Percentiles rank a stretch among this genome's conserved stretches.
Evolutionary conservation across 208 protist genomes (phyloP).

Genomic region (Phytomonas francai): DNA sequence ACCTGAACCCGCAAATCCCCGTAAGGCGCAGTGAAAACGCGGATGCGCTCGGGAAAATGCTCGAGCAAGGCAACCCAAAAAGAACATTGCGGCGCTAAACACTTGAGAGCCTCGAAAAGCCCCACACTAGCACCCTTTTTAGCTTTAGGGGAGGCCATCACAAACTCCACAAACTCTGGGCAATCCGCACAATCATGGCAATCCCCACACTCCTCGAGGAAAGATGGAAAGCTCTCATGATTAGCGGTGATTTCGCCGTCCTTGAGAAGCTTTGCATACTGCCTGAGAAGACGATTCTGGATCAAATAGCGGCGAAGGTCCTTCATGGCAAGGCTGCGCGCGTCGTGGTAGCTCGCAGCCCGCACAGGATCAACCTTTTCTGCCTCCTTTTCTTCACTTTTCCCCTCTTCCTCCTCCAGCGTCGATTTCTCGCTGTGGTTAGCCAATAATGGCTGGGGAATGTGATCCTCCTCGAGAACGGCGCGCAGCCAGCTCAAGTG

Average conservation of each 20-base stretch:
- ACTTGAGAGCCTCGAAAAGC: slow-evolving; percentile 19
- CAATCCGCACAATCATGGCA: slow-evolving; percentile 34
- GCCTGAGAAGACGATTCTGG: slow-evolving; percentile 47
- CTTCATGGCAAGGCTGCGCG: slow-evolving; percentile 32
- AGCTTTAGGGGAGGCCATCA: slow-evolving; percentile 15
- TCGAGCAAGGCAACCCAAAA: slow-evolving; percentile 70
- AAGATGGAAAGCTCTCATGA: slow-evolving; percentile 47
- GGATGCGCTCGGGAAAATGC: slow-evolving; percentile 13
- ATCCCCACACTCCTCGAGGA: slow-evolving; percentile 82
- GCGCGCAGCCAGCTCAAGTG: slow-evolving; percentile 41
- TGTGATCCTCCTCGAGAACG: slow-evolving; percentile 14
- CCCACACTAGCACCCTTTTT: slow-evolving; percentile 7
- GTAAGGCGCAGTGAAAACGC: slow-evolving; percentile 21
- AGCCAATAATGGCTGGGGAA: no score
- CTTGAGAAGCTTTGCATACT: slow-evolving; percentile 47
- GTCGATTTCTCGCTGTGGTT: background rate
- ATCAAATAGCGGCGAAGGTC: slow-evolving; percentile 55
- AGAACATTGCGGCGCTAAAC: slow-evolving; percentile 52
- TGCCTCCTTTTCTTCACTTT: background rate
- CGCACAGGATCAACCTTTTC: slow-evolving; percentile 4
- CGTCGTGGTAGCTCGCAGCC: slow-evolving; percentile 42
- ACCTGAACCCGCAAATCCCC: slow-evolving; percentile 46
- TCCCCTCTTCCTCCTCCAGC: background rate
- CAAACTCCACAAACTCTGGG: slow-evolving; percentile 39
- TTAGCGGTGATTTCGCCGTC: slow-evolving; percentile 28